Conservation (phyloP, 2,329 filamentous ascomycete genomes). For the Escovopsis sp. region DNA sequence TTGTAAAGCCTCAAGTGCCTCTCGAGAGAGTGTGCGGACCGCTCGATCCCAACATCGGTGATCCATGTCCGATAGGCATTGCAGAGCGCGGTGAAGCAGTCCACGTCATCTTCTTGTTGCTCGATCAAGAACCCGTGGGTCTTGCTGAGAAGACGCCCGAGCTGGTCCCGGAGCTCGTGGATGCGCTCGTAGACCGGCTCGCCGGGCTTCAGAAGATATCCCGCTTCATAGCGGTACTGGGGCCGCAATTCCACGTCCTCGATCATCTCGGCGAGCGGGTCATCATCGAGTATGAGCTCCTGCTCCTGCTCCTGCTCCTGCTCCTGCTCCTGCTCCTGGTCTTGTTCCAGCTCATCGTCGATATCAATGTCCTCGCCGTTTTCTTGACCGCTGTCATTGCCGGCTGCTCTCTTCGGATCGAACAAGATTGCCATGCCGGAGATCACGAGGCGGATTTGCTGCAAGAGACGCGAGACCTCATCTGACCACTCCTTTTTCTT, state of each 20-base stretch:
- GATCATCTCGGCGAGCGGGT: conserved; percentile 46
- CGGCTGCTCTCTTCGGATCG: conserved; percentile 58
- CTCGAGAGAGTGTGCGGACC: conserved; percentile 86
- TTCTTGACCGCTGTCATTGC: conserved; percentile 28
- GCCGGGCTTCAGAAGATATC: conserved; percentile 53
- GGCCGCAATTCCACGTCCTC: conserved; percentile 74
- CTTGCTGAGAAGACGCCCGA: conserved; percentile 66
- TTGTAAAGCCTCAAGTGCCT: conserved; percentile 71
- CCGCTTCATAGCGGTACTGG: conserved; percentile 77
- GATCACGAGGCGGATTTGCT: conserved; percentile 74
- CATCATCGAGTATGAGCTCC: conserved; percentile 26
- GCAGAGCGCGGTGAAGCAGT: conserved; percentile 87
- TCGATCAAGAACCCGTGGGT: conserved; percentile 72
- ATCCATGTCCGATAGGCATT: conserved; percentile 93
- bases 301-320: too few species aligned
- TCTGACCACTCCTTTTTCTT: conserved; percentile 99
- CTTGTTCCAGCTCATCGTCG: conserved; percentile 37
- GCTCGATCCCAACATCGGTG: conserved; percentile 90
- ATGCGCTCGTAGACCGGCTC: conserved; percentile 55
- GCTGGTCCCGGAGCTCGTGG: conserved; percentile 64
- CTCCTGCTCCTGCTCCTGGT: conserved; percentile 24
- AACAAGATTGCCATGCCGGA: conserved; percentile 86
- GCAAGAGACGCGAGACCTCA: conserved; percentile 80
- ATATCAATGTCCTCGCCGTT: conserved; percentile 23
- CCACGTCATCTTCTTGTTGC: conserved; percentile 88